Conservation (phyloP, 1,139 yeast species). For the Pichia sp. region DNA sequence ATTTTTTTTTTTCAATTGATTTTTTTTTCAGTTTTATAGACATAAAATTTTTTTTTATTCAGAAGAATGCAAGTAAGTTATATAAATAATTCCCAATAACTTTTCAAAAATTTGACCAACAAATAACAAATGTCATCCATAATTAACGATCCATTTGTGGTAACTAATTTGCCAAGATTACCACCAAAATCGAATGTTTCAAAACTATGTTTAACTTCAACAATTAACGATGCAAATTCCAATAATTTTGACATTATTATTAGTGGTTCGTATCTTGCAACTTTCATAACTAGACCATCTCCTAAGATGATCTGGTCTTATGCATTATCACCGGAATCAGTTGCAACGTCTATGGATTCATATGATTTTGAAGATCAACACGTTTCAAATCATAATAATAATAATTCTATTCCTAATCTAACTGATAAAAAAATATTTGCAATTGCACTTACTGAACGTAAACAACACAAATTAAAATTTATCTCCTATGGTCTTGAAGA, state of each 20-base stretch:
- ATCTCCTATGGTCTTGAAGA: constrained; percentile 28
- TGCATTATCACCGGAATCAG: constrained; percentile 58
- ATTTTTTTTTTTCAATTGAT: neutral
- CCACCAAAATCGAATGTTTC: constrained; percentile 21
- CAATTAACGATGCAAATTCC: constrained; percentile 20
- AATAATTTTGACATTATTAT: constrained; percentile 50
- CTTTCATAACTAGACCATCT: constrained; percentile 69
- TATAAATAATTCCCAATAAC: neutral
- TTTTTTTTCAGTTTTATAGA: neutral
- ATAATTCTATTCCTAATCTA: neutral
- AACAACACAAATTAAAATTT: constrained; percentile 37
- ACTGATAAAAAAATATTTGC: constrained; percentile 27
- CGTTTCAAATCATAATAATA: neutral
- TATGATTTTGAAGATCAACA: constrained; percentile 11
- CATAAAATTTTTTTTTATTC: neutral
- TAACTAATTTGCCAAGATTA: constrained; percentile 28
- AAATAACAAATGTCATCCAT: constrained; percentile 18
- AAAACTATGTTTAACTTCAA: constrained; percentile 23
- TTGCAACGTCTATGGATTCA: constrained; percentile 32
- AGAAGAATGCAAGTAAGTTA: neutral
- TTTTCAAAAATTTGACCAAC: no score
- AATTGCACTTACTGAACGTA: constrained; percentile 44
- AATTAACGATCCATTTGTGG: constrained; percentile 28
- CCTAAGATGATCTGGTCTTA: constrained; percentile 73
- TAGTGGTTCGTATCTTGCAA: constrained; percentile 69